Base-by-base conservation (phyloP, 208 protist genomes). In the Acanthamoeba healyi region DNA sequence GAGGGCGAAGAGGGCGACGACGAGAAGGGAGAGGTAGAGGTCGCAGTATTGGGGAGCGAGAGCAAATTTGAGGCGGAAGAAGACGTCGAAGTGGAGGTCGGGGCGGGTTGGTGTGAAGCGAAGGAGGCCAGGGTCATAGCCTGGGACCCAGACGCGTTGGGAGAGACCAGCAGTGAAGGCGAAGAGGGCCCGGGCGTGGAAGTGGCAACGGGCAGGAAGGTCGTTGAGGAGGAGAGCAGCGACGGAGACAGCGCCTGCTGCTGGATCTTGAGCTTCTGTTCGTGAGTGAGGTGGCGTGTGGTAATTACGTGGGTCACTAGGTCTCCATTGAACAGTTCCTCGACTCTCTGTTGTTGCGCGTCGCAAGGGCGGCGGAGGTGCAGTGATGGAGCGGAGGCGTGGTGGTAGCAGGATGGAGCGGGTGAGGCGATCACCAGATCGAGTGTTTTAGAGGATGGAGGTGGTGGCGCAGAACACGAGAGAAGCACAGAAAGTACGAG, bases 261-360 rank as follows among this genome's bases (percentile, higher is more conserved):
- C 46, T 86, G 77, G 77, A 86, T 86, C 77, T 86, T 86, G 77
- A 86, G 77, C 44, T 86, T 86, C 26, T 86, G 77, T 86, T 86
- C 77, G 44, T 49, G 24, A 2, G 77, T 86, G 44, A 86, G 77
- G 44, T 86, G 77, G 24, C 77, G 77, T 36, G 77, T 86, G 77
- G 77, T 86, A 36, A 86, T 86, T 14, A 86, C 42, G 77, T 86
- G 77, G 42, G 77, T 86, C 77, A 86, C 77, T 17, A 86, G 1
- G 29, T 86, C 77, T 32, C 42, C 77, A 86, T 86, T 86, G 44
- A 86, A 86, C 46, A 38, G 44, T 24, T 86, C 77, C 22, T 86
- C 77, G 77, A 86, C 77, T 44, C 29, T 86, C 77, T 86, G 77
- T 86, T 79, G 29, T 34, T 29, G 67, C 19, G 19, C 4, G 19